Evolutionary conservation across 176 grass and related monocot genomes (phyloP).

Genomic region (Microstegium vimineum): DNA sequence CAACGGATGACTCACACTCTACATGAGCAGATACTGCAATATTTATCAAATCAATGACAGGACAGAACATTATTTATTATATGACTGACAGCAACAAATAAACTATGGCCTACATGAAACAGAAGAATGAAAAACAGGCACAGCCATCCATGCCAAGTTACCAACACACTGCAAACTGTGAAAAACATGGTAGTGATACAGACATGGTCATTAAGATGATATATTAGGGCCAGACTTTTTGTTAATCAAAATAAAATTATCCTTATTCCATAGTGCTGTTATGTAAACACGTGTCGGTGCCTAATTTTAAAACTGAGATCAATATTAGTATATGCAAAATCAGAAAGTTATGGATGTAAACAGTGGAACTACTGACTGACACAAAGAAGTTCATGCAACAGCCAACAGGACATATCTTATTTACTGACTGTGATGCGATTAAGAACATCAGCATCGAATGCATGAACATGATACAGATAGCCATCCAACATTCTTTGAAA

Average conservation of each 20-base stretch:
- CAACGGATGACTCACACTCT: neutral
- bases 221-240: neutral
- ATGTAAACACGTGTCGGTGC: neutral
- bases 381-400: neutral
- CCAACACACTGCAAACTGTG: neutral
- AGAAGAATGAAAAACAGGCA: neutral
- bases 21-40: neutral
- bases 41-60: neutral
- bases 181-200: neutral
- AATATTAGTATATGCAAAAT: neutral
- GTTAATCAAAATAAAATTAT: neutral
- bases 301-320: neutral
- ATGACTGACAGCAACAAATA: neutral
- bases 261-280: neutral
- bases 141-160: neutral
- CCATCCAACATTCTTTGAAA: neutral
- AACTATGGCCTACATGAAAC: neutral
- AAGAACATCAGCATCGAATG: neutral
- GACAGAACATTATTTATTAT: neutral
- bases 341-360: neutral
- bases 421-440: neutral
- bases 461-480: neutral
- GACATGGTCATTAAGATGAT: neutral
- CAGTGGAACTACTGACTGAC: neutral
- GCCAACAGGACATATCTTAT: neutral